Conservation (phyloP, 305 asterid species). For the Fraxinus nigra region DNA sequence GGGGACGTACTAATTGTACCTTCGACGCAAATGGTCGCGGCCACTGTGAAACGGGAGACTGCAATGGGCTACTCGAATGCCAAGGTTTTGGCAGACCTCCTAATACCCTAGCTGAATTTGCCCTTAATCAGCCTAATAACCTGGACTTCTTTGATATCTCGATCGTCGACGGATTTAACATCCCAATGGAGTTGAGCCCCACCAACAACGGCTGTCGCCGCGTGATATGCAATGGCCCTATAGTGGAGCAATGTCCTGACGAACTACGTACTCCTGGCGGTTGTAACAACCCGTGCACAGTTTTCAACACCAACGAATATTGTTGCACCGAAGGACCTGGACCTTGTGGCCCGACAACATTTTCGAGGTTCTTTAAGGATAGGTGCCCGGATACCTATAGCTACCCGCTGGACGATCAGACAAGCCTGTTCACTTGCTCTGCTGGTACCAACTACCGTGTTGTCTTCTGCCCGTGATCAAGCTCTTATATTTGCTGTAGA, state of each 20-base stretch:
- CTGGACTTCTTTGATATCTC: conserved; percentile 47
- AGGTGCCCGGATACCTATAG: conserved; percentile 50
- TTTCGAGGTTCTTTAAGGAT: conserved; percentile 37
- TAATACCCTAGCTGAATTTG: conserved; percentile 44
- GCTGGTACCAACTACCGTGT: conserved; percentile 43
- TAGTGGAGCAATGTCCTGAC: conserved; percentile 32
- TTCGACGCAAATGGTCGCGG: conserved; percentile 28
- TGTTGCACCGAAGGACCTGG: conserved; percentile 39
- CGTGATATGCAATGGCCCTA: conserved; percentile 24
- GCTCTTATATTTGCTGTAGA: not conserved
- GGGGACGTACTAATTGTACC: conserved; percentile 39
- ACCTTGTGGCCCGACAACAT: conserved; percentile 19
- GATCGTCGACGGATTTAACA: conserved; percentile 44
- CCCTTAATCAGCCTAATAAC: conserved; percentile 34
- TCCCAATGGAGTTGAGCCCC: conserved; percentile 47
- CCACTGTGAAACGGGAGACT: conserved; percentile 32
- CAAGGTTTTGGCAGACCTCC: conserved; percentile 41
- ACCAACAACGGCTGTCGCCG: conserved; percentile 23
- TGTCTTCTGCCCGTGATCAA: conserved; percentile 39
- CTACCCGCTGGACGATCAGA: conserved; percentile 36
- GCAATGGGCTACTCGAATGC: conserved; percentile 23
- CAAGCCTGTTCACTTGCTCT: conserved; percentile 39
- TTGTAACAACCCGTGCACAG: conserved; percentile 46
- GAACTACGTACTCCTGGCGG: conserved; percentile 25
- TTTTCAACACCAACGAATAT: conserved; percentile 22